These are phyloP conservation scores for Astragalus glycyphyllos DNA, from an alignment of 306 rosid genomes.

Conservation along the genomic window DNA sequence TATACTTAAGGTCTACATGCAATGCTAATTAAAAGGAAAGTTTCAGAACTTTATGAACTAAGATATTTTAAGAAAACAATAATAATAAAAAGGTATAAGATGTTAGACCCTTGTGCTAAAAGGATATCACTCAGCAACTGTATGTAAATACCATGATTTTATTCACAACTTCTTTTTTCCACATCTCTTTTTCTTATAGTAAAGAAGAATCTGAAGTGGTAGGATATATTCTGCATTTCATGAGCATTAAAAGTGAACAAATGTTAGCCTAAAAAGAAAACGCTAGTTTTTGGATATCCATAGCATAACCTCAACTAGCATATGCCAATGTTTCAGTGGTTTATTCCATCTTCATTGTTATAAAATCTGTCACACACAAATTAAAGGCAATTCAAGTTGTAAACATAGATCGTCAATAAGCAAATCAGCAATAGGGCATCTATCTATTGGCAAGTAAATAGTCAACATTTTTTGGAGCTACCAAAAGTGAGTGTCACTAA, in stretches of 20 bases:
- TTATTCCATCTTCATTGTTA: constrained; percentile 44
- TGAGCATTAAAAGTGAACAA: too few species aligned
- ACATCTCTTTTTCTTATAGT: constrained; percentile 17
- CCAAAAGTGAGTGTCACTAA: neutral
- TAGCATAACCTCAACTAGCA: constrained; percentile 35
- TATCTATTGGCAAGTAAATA: constrained; percentile 43
- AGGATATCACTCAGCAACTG: constrained; percentile 11
- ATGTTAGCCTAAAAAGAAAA: too few species aligned
- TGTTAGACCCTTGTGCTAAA: neutral
- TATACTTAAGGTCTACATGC: too few species aligned
- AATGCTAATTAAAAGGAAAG: too few species aligned
- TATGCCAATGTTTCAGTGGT: constrained; percentile 40
- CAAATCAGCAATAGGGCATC: too few species aligned
- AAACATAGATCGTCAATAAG: too few species aligned
- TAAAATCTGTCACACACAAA: too few species aligned
- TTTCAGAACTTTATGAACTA: too few species aligned
- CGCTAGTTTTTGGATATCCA: constrained; percentile 17
- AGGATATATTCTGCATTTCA: neutral
- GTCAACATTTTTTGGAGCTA: neutral
- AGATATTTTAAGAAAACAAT: too few species aligned
- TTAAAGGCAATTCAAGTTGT: too few species aligned
- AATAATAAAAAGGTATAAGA: too few species aligned
- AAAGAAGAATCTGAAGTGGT: constrained; percentile 24
- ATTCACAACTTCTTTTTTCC: constrained; percentile 41
- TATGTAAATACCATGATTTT: constrained; percentile 8